A percentile compares a stretch with the other conserved stretches of the same genome.
phyloP scores from a whole-genome alignment of 2,329 filamentous ascomycete species.

The Claviceps monticola region DNA sequence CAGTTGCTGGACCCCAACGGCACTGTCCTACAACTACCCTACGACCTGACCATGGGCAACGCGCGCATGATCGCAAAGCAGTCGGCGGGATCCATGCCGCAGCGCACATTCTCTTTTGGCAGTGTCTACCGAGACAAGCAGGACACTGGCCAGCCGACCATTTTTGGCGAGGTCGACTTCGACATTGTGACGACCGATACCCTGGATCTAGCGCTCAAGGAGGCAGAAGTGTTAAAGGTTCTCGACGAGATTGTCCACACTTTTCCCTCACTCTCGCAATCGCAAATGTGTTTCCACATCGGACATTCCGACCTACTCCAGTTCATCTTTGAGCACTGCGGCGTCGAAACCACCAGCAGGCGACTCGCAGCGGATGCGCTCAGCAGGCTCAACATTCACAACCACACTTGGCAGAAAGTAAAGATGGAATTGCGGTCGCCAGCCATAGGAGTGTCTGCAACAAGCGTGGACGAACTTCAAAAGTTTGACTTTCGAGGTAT shows the following conservation, averaged over 20 bases:
- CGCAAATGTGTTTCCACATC: slow-evolving; percentile 75
- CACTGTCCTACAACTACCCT: slow-evolving; percentile 85
- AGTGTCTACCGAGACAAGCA: slow-evolving; percentile 70
- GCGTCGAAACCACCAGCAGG: slow-evolving; percentile 56
- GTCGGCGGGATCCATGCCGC: slow-evolving; percentile 42
- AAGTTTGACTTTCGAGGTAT: slow-evolving; percentile 79
- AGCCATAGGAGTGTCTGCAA: slow-evolving; percentile 68
- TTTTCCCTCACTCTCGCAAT: slow-evolving; percentile 60
- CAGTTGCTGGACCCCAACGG: slow-evolving; percentile 72
- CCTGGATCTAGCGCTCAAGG: slow-evolving; percentile 72
- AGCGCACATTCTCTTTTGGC: slow-evolving; percentile 77
- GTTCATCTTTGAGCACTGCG: slow-evolving; percentile 79
- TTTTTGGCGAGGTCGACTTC: slow-evolving; percentile 85
- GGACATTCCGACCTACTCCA: slow-evolving; percentile 81
- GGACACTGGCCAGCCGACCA: slow-evolving; percentile 67
- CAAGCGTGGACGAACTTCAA: slow-evolving; percentile 78
- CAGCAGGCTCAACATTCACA: slow-evolving; percentile 73
- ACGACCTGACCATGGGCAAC: slow-evolving; percentile 80
- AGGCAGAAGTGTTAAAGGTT: slow-evolving; percentile 88
- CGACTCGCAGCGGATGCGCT: slow-evolving; percentile 67
- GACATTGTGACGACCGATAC: slow-evolving; percentile 82
- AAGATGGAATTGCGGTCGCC: slow-evolving; percentile 70
- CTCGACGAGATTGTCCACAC: slow-evolving; percentile 77
- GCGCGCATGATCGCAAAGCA: slow-evolving; percentile 71
- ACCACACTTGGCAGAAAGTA: slow-evolving; percentile 72